Conservation (phyloP, 192 early-diverging fungal species). For the Backusella circina region DNA sequence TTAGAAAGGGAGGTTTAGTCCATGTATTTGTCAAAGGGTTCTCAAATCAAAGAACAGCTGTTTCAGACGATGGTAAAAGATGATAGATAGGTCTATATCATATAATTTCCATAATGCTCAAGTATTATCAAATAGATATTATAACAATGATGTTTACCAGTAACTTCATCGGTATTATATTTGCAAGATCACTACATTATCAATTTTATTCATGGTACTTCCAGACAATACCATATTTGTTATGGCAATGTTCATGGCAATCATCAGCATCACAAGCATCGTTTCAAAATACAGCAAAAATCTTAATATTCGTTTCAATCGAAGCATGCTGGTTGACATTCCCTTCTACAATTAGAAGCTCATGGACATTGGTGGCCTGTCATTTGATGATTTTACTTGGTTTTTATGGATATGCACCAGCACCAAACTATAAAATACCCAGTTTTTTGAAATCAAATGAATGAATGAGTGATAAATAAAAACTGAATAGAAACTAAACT, state of each 20-base stretch:
- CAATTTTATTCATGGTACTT: conserved; percentile 98
- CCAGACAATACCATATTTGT: conserved; percentile 77
- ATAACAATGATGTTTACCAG: conserved; percentile 70
- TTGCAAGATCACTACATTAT: conserved; percentile 89
- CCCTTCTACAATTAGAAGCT: conserved; percentile 30
- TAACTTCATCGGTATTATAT: conserved; percentile 89
- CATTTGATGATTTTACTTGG: conserved; percentile 25
- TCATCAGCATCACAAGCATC: background rate
- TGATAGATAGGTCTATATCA: background rate
- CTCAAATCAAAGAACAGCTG: background rate
- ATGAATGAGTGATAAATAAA: background rate
- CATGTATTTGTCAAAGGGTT: conserved; percentile 29
- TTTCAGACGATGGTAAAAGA: conserved; percentile 35
- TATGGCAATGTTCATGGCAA: conserved; percentile 51
- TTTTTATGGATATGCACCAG: background rate
- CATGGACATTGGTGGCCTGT: conserved; percentile 26
- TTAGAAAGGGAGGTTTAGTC: conserved; percentile 27
- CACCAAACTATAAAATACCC: conserved; percentile 6
- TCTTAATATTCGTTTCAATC: conserved; percentile 29
- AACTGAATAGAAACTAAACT: background rate
- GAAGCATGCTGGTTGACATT: conserved; percentile 37
- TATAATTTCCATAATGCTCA: background rate
- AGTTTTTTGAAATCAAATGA: background rate
- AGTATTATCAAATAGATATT: conserved; percentile 46
- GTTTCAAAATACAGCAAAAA: conserved; percentile 1